A percentile compares a stretch with the other conserved stretches of the same genome.
Evolutionary conservation across 345 rosid genomes (phyloP).

Genomic region (Pistacia integerrima): DNA sequence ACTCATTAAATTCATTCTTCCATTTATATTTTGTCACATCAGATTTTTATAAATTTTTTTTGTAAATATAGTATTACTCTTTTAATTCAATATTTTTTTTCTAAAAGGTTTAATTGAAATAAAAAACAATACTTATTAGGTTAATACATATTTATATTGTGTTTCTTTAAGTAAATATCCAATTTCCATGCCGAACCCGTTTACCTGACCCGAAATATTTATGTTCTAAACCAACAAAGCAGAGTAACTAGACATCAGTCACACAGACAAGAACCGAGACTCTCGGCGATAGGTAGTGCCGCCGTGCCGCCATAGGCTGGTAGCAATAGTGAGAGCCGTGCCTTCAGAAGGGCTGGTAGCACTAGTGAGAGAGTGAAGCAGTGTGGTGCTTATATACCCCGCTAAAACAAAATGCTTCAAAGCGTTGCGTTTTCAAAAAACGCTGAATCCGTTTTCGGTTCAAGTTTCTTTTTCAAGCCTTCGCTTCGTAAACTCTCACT

Average conservation of each 20-base stretch:
- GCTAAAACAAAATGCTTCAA: slow-evolving; percentile 3
- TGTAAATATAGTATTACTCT: too few relatives aligned
- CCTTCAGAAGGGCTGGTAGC: neutral
- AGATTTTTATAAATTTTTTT: too few relatives aligned
- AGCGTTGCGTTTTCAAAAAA: neutral
- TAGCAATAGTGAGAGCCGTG: neutral
- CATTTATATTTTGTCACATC: too few relatives aligned
- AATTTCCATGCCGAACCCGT: too few relatives aligned
- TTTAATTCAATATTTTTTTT: too few relatives aligned
- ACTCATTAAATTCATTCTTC: too few relatives aligned
- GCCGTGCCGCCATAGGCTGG: neutral
- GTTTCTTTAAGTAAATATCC: too few relatives aligned
- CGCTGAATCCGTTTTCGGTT: neutral
- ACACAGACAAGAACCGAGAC: neutral
- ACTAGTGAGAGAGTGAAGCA: neutral
- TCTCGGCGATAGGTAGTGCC: neutral
- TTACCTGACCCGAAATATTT: neutral
- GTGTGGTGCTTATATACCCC: neutral
- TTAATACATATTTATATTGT: too few relatives aligned
- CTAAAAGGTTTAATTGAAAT: too few relatives aligned
- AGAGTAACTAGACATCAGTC: neutral
- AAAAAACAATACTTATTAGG: too few relatives aligned
- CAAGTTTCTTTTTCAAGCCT: slow-evolving; percentile 7
- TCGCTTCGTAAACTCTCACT: neutral
- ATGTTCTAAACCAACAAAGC: neutral